These are phyloP conservation scores for Parietichytrium sp. DNA, from an alignment of 108 stramenopile species.

Conservation along the genomic window DNA sequence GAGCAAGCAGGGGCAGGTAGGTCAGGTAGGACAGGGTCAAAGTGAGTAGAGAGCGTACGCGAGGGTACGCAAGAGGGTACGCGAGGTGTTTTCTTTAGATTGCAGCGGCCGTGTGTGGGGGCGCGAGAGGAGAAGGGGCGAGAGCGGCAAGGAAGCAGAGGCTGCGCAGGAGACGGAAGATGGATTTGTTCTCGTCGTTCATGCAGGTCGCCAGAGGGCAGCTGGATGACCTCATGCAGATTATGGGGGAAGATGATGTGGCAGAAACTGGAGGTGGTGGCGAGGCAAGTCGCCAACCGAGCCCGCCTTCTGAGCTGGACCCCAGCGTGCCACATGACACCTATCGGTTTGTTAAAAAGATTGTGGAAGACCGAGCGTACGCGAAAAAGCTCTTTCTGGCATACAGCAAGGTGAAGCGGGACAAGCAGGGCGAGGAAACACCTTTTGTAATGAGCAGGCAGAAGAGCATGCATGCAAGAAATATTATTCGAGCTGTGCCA, in stretches of 20 bases:
- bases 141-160: too few species aligned
- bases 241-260: constrained; percentile 1
- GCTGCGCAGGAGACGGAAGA: too few species aligned
- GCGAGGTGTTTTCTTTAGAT: too few species aligned
- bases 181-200: too few species aligned
- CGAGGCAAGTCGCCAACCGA: neutral
- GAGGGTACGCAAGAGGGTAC: too few species aligned
- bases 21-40: too few species aligned
- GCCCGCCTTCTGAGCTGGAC: neutral
- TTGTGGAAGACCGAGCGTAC: neutral
- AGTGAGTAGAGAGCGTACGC: too few species aligned
- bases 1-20: too few species aligned
- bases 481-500: neutral
- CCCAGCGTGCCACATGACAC: neutral
- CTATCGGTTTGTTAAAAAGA: neutral
- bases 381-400: constrained; percentile 18
- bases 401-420: neutral
- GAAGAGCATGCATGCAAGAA: constrained; percentile 8
- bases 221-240: neutral
- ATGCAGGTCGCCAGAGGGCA: constrained; percentile 8
- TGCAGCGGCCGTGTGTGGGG: too few species aligned
- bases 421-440: neutral
- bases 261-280: neutral
- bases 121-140: too few species aligned
- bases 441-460: neutral